A percentile compares a stretch with the other conserved stretches of the same genome.
Evolutionary conservation across 106 monocot genomes (phyloP).

Genomic region (Dioscorea alata): DNA sequence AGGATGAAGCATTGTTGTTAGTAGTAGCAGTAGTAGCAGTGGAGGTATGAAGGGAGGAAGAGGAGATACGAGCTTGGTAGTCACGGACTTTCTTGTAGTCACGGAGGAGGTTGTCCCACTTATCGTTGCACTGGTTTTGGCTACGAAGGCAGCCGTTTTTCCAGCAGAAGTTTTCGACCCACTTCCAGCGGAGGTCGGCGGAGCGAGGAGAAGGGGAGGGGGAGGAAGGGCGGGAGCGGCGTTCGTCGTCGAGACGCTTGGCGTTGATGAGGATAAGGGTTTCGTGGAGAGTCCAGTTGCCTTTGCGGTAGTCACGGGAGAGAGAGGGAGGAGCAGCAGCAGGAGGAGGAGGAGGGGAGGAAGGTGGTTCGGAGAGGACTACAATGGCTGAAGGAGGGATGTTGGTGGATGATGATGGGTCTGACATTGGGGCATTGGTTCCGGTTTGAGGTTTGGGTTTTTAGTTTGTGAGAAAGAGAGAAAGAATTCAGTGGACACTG

Average conservation of each 20-base stretch:
- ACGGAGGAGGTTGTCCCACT: conserved; percentile 85
- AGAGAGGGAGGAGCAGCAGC: conserved; percentile 6
- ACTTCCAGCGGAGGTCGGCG: conserved; percentile 81
- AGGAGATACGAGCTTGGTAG: conserved; percentile 23
- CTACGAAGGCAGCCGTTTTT: conserved; percentile 49
- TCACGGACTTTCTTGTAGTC: conserved; percentile 77
- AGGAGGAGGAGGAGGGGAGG: conserved; percentile 10
- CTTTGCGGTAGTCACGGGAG: conserved; percentile 82
- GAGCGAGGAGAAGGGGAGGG: conserved; percentile 14
- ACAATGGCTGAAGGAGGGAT: background rate
- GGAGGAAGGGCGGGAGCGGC: conserved; percentile 9
- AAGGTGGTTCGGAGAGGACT: conserved; percentile 10
- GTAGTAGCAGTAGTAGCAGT: background rate
- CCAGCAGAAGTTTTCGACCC: conserved; percentile 88
- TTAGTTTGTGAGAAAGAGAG: too few species aligned
- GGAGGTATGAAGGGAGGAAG: conserved; percentile 4
- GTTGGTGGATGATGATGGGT: conserved; percentile 1
- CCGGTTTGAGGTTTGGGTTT: too few species aligned
- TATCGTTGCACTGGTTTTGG: conserved; percentile 92
- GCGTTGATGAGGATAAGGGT: conserved; percentile 87
- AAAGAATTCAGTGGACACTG: too few species aligned
- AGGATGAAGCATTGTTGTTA: too few species aligned
- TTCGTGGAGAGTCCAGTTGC: conserved; percentile 94
- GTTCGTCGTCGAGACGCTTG: conserved; percentile 87
- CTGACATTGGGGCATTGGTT: conserved; percentile 13